Conservation (phyloP, 2,329 filamentous ascomycete genomes). For the Camillea tinctor region DNA sequence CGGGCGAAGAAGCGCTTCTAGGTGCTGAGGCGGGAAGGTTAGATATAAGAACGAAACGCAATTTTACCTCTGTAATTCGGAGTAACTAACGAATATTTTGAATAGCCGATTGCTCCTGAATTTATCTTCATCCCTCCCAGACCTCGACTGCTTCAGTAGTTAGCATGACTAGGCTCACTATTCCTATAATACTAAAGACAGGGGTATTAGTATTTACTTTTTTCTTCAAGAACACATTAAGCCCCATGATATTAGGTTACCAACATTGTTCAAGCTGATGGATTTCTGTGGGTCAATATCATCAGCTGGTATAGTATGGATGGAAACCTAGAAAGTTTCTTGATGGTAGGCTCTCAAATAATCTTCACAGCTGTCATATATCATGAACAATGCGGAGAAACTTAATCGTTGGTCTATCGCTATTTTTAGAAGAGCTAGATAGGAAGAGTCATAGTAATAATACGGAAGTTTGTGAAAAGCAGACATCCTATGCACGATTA, state of each 20-base stretch:
- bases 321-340: not conserved
- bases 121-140: not conserved
- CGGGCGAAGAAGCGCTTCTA: too few species aligned
- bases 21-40: not conserved
- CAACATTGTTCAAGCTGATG: not conserved
- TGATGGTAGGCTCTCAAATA: not conserved
- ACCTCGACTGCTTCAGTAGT: not conserved
- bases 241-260: not conserved
- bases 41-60: not conserved
- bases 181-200: not conserved
- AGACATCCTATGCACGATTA: not conserved
- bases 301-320: not conserved
- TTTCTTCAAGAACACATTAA: not conserved
- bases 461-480: not conserved
- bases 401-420: not conserved
- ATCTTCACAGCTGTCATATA: not conserved
- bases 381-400: not conserved
- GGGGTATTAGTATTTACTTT: not conserved
- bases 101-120: not conserved
- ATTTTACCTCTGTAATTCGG: too few species aligned
- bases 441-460: not conserved
- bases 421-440: not conserved
- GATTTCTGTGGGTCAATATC: not conserved
- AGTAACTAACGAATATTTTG: not conserved
- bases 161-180: not conserved